Base-by-base conservation (phyloP, 768 basidiomycete genomes). In the Leucosporidium scottii region DNA sequence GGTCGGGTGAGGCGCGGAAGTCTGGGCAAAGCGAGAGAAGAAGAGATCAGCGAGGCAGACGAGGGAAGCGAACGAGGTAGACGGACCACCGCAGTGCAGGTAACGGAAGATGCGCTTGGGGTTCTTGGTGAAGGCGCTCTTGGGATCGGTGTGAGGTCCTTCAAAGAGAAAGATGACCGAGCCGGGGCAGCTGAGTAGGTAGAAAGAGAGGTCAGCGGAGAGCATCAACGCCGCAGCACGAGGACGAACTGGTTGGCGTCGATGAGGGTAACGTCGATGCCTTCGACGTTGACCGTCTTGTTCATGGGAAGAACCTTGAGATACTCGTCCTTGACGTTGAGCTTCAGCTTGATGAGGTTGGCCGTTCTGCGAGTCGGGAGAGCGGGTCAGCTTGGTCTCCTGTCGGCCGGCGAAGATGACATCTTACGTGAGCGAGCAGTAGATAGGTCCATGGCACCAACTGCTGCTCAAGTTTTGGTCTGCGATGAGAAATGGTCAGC, bases 151-250 rank as follows among this genome's bases (percentile, higher is more conserved):
- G 77, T 97, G 93, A 51, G 79, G 83, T 9, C 96, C 94, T 79
- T 97, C 91, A 74, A 93, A 98, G 44, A 94, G 82, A 79, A 97
- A 98, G 30, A 99, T 81, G 66, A 87, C 91, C 3, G 93, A 96
- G 6, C 96, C 96, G 8, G 96, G 96, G 78, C 85, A 76, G 65
- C 80, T 81, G 61, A 4, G 50, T 20, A 23, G 23, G 59, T 20
- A 27, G 23, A 55, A 13, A 13, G 13, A 48, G 64, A 7, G 3
- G 50, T 8, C 1, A n/a, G 61, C 6, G 3, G 12, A 12, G 23
- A 20, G n/a, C 28, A 3, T 5, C 21, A 17, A 5, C 21, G n/a
- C 9, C 28, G 23, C 7, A 39, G 47, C 47, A 48, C 36, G 17
- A 61, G 25, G n/a, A 73, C 81, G 51, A 64, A 83, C 94, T 98